Base-by-base conservation (phyloP, 1,284 basidiomycete species). In the Microstroma glucosiphilum region DNA sequence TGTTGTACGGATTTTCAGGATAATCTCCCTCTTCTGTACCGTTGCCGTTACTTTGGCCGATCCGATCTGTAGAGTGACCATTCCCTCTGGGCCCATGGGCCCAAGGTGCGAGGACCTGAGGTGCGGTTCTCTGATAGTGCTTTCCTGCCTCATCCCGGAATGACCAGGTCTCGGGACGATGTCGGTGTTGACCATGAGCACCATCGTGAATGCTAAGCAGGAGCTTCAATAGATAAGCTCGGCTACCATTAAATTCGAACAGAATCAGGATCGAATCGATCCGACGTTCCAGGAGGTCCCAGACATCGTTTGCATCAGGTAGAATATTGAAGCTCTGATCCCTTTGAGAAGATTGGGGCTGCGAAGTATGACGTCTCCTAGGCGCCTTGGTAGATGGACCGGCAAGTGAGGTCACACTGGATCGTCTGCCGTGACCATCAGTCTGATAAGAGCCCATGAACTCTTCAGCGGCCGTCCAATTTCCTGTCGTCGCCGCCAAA, bases 231-330 rank as follows among this genome's bases (percentile, higher is more conserved):
- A 74, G 58, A 37, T 57, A 37, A 6, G 70, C 72, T 12, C 72
- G 64, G 15, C 62, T 65, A 60, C 60, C 63, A 58, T 74, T 72
- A 53, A 69, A 74, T 60, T 74, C 72, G 56, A 74, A 73, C 19
- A 70, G 64, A 49, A 73, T 54, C 42, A 74, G 48, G 0, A 74
- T 60, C 1, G 65, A 58, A 56, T 74, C 72, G 17, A 74, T 53
- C 56, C 66, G 66, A n/a, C 72, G 66, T 54, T 74, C 72, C 13
- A 74, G 60, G 12, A 74, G 62, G 58, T 74, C 72, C 72, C 72
- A 74, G 1, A 74, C 72, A 41, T 74, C 72, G 0, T 64, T 64
- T 0, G 67, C 56, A 43, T 74, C 71, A 7, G 72, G 69, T 4
- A 19, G 49, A 0, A 61, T 23, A 48, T 48, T 48, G 46, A 48